Evolutionary conservation across 2,329 filamentous ascomycete genomes (phyloP), one percentile per base, ranked within the genome.

Genomic region (Fusarium circinatum): DNA sequence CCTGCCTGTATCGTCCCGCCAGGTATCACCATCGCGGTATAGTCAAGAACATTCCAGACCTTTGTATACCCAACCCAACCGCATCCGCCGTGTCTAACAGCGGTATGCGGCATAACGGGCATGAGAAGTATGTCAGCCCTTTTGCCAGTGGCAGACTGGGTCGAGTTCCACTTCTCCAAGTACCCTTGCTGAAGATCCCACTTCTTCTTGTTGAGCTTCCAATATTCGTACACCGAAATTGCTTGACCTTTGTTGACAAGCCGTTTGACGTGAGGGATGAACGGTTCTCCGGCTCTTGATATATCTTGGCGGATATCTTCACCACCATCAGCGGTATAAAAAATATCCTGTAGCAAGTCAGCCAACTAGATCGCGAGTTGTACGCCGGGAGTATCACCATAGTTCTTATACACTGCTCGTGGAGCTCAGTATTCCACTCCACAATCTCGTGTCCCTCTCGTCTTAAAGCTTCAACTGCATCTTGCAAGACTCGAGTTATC

Each of bases 61-160:
- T 61, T 61, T 41, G 58, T 61, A 12, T 61, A 61, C 8, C 58
- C 58, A 42, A 61, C 58, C 58, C 58, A 61, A 13, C 58, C 47
- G 26, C 58, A 61, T n/a, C 58, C 47, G 2, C 58, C 58, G 17
- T 61, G 58, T 8, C 26, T n/a, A 9, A 61, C 58, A 41, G 58
- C 47, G 6, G 58, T 28, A 9, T 61, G 58, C 22, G 58, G 58
- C 58, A 61, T 61, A 24, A 30, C 26, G 13, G 58, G 58, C 58
- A 55, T 61, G 26, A 61, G 36, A 26, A 55, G 36, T 14, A 61
- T 18, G 13, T 61, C 58, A 14, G 8, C 58, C 38, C 28, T 39
- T 22, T 36, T 42, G 2, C 47, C 58, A 20, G 47, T 34, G 10
- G 36, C 14, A 3, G 58, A 61, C 13, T 22, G 36, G n/a, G 34